These are phyloP conservation scores for Citeromyces hawaiiensis DNA, from an alignment of 1,139 yeast genomes.

Conservation along the genomic window DNA sequence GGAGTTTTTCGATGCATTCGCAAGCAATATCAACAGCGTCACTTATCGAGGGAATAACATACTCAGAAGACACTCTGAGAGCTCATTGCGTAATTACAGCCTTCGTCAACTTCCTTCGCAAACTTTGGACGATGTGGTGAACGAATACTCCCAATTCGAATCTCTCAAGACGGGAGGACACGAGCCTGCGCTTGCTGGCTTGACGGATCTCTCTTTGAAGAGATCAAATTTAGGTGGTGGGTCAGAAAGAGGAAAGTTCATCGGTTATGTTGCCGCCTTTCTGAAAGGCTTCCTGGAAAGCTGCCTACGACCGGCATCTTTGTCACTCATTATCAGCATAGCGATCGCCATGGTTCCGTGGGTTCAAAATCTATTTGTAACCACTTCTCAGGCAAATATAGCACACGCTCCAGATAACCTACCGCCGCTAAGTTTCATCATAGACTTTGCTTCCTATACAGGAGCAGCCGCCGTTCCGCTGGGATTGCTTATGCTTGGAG, in stretches of 20 bases:
- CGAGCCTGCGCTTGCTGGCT: slow-evolving; percentile 5
- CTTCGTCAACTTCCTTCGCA: slow-evolving; percentile 36
- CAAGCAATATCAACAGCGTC: background rate
- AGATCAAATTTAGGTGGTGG: background rate
- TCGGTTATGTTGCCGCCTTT: background rate
- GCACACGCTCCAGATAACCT: slow-evolving; percentile 70
- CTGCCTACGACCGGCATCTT: slow-evolving; percentile 54
- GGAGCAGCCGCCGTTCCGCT: slow-evolving; percentile 87
- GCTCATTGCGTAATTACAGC: slow-evolving; percentile 11
- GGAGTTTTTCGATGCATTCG: background rate
- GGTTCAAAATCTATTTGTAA: slow-evolving; percentile 66
- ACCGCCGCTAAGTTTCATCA: slow-evolving; percentile 74
- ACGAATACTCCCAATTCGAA: slow-evolving; percentile 29
- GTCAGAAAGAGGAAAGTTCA: background rate
- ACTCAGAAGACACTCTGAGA: background rate
- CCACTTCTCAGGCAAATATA: slow-evolving; percentile 21
- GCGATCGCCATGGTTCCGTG: slow-evolving; percentile 77
- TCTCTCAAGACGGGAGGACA: slow-evolving; percentile 10
- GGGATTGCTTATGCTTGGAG: slow-evolving; percentile 73
- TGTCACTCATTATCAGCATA: slow-evolving; percentile 48
- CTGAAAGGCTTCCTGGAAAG: slow-evolving; percentile 26
- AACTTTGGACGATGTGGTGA: slow-evolving; percentile 40
- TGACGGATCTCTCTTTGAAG: slow-evolving; percentile 6
- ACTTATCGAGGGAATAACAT: background rate
- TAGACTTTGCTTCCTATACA: slow-evolving; percentile 67